Evolutionary conservation across 169 alveolate species (phyloP).

Genomic region (Plasmodium vivax): DNA sequence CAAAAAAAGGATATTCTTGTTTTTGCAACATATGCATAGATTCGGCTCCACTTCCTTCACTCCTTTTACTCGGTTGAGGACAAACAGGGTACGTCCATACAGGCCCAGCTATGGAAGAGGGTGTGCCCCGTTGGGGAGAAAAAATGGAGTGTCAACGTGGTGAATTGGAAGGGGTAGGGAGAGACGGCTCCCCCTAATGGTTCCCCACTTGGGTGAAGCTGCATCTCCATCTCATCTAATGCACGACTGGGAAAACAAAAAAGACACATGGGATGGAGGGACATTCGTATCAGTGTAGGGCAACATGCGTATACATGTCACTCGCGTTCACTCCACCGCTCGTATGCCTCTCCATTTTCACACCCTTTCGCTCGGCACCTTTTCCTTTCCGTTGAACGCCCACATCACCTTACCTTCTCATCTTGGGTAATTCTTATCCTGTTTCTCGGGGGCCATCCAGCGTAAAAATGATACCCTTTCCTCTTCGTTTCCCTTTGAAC

Average conservation of each 20-base stretch:
- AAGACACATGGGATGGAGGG: neutral
- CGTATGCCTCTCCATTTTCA: neutral
- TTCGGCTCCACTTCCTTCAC: conserved; percentile 39
- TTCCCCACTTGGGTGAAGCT: neutral
- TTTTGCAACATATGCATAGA: conserved; percentile 72
- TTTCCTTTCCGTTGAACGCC: neutral
- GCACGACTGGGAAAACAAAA: neutral
- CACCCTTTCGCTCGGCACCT: neutral
- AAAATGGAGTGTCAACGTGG: neutral
- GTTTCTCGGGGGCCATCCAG: conserved; percentile 74
- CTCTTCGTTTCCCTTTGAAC: conserved; percentile 64
- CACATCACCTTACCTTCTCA: conserved; percentile 43
- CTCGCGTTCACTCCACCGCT: neutral
- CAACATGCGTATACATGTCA: neutral
- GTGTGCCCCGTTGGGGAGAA: neutral
- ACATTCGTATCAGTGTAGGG: neutral
- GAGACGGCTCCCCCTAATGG: neutral
- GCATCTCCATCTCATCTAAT: neutral
- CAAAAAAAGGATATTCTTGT: conserved; percentile 32
- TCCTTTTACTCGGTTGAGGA: conserved; percentile 61
- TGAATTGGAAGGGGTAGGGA: neutral
- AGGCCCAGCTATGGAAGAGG: conserved; percentile 22
- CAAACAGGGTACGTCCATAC: conserved; percentile 56
- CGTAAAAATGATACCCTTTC: conserved; percentile 65
- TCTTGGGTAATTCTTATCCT: conserved; percentile 66